A percentile compares a stretch with the other conserved stretches of the same genome.
Conservation (phyloP, 441 rosid species). For the Geranium incanum region DNA sequence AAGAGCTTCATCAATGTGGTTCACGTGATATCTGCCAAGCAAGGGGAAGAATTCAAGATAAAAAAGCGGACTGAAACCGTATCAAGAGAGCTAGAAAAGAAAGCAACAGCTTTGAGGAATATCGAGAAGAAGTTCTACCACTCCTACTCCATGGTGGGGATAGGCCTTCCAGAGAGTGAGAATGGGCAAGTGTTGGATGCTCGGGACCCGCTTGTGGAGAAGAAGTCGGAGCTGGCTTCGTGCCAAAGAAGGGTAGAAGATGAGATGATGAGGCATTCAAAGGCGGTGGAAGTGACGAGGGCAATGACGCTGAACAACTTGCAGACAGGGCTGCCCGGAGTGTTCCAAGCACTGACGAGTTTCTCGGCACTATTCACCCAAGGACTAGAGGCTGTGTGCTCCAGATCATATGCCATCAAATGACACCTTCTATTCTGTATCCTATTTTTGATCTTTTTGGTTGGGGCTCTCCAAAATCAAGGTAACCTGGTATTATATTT, state of each 20-base stretch:
- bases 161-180: conserved; percentile 64
- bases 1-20: conserved; percentile 81
- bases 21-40: conserved; percentile 63
- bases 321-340: conserved; percentile 89
- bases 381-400: conserved; percentile 59
- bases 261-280: conserved; percentile 79
- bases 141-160: conserved; percentile 78
- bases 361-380: conserved; percentile 69
- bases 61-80: conserved; percentile 63
- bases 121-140: conserved; percentile 86
- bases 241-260: conserved; percentile 85
- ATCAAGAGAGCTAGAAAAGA: conserved; percentile 82
- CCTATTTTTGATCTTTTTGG: too few relatives aligned
- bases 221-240: conserved; percentile 70
- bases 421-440: conserved; percentile 22
- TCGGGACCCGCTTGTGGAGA: conserved; percentile 76
- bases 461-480: neutral
- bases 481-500: neutral
- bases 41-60: conserved; percentile 68
- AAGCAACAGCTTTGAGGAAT: conserved; percentile 73
- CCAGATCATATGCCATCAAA: conserved; percentile 62
- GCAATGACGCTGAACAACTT: conserved; percentile 76
- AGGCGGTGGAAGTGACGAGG: conserved; percentile 80
- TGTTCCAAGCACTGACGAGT: conserved; percentile 77
- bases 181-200: conserved; percentile 62